Evolutionary conservation across 768 basidiomycete species (phyloP), one percentile per base, ranked within the genome.

Genomic region (Leccinum uliginosum): DNA sequence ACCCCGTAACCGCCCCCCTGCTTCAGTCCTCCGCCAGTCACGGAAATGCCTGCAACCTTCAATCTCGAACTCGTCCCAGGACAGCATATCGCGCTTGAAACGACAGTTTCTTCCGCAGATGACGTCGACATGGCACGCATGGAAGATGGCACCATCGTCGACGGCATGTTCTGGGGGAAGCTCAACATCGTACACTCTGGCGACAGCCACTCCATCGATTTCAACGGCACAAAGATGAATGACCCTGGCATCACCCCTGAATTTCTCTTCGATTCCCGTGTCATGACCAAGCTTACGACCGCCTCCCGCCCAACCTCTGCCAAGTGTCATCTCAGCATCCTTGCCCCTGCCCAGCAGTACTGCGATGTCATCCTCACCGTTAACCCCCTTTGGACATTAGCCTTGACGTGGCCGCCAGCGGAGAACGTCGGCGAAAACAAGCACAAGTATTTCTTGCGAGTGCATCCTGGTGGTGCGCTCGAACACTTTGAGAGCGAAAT

Each of bases 101-200:
- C 89, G 3, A 87, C 82, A 17, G 80, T 92, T 32, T 78, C 81
- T 52, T 92, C 91, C 3, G 82, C 81, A 46, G 87, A 89, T 34
- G 91, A 92, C 62, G 80, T 92, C 34, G 91, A 93, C 68, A 93
- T 93, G 91, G 87, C 91, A 3, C 82, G 89, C 50, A 91, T 91
- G 87, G 91, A 93, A 61, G 91, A 93, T 63, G 91, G 91, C 1
- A 92, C 89, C 14, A 76, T 84, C 23, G 91, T 93, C 19, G 91
- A 90, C 50, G 91, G 91, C 40, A 75, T 82, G 71, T 93, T 92
- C 73, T 93, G 88, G 89, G 91, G 91, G 4, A 92, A 92, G 67
- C 82, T 93, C 53, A 84, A 83, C 62, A 89, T 93, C 51, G 81
- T 91, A 12, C 91, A 93, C 65, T 75, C 82, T 1, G 88, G 84